phyloP scores from a whole-genome alignment of 202 grass and related monocot species.

The Carex arenaria region DNA sequence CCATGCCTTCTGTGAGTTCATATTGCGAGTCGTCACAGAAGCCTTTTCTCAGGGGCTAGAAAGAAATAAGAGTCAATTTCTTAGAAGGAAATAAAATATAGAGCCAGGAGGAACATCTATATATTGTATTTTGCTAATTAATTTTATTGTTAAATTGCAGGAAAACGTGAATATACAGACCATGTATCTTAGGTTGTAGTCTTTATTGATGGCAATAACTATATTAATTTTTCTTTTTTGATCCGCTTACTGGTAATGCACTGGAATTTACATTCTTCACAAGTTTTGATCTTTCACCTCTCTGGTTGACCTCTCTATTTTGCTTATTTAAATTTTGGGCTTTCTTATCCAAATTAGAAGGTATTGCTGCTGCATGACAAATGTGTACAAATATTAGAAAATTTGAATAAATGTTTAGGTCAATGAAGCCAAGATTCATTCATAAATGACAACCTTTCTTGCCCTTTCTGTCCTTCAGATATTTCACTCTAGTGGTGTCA shows the following conservation, averaged over 20 bases:
- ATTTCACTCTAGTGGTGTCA: not conserved
- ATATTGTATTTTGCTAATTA: too few species aligned
- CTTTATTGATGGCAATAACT: too few species aligned
- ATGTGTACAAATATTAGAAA: not conserved
- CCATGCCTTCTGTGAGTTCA: not conserved
- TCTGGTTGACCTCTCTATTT: too few species aligned
- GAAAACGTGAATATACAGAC: too few species aligned
- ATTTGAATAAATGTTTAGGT: not conserved
- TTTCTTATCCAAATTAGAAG: not conserved
- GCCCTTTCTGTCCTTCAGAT: not conserved
- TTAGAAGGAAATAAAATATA: not conserved
- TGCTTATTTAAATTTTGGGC: not conserved
- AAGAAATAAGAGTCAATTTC: not conserved
- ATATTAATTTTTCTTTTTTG: too few species aligned
- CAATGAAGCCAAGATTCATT: not conserved
- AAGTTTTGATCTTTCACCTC: too few species aligned
- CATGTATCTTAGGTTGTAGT: too few species aligned
- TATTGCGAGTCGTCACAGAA: not conserved
- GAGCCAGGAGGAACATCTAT: too few species aligned
- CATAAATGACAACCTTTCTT: not conserved
- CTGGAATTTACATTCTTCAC: too few species aligned
- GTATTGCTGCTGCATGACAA: not conserved
- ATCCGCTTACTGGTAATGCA: too few species aligned
- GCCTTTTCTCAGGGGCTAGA: not conserved
- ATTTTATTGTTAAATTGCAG: too few species aligned